A percentile compares a stretch with the other conserved stretches of the same genome.
Conservation (phyloP, 2,329 filamentous ascomycete genomes). For the Tolypocladium ophioglossoides region DNA sequence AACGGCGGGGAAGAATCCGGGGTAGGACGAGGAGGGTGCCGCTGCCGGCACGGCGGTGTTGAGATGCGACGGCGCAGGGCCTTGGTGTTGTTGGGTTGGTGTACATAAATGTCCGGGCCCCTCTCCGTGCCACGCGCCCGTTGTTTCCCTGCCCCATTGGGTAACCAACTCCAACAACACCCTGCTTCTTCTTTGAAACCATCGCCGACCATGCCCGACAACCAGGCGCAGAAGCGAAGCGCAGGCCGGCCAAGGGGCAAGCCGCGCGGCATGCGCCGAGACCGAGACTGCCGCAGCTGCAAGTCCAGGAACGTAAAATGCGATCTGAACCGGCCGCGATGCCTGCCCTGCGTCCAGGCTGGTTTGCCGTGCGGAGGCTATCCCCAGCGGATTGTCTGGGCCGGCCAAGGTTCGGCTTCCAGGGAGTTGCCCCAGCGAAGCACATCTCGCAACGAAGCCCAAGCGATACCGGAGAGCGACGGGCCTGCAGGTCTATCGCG, state of each 20-base stretch:
- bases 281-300: slow-evolving; percentile 16
- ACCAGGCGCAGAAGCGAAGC: background rate
- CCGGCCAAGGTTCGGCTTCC: slow-evolving; percentile 4
- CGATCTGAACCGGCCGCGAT: slow-evolving; percentile 16
- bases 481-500: no score
- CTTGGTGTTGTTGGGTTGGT: no score
- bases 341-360: slow-evolving; percentile 15
- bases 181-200: background rate
- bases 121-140: no score
- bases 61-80: no score
- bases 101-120: no score
- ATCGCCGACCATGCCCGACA: background rate
- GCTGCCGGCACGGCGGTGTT: background rate
- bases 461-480: background rate
- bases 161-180: background rate
- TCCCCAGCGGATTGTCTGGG: slow-evolving; percentile 20
- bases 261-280: slow-evolving; percentile 16
- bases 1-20: background rate
- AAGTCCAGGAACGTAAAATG: slow-evolving; percentile 15
- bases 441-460: background rate
- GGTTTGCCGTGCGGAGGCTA: slow-evolving; percentile 19
- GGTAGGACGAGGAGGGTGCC: background rate
- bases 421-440: background rate
- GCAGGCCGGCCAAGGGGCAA: slow-evolving; percentile 10
- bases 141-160: slow-evolving; percentile 5